Base-by-base conservation (phyloP, 2,329 filamentous ascomycete species). In the Beauveria bassiana region DNA sequence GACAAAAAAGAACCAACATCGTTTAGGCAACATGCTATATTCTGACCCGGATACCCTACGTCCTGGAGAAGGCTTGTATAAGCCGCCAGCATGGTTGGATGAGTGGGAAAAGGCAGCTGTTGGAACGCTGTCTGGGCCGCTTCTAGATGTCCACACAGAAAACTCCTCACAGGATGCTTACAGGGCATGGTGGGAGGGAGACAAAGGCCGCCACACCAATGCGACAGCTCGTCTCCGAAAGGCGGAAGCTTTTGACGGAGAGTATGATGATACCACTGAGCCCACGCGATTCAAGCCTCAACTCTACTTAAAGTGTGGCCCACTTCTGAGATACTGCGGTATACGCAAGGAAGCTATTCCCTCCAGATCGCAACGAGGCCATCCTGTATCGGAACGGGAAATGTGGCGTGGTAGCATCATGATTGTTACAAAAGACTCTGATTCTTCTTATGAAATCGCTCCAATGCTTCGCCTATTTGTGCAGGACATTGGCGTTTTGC, bases 361-460 rank as follows among this genome's bases (percentile, higher is more conserved):
- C 0, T 70, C 64, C 7, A 67, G 70, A 57, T 54, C 69, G 7
- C 69, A 67, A 46, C 69, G 65, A 24, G 62, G 66, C 14, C 66
- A 60, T 65, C 66, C 69, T 1, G 61, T 70, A 14, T 59, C 70
- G 0, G 86, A 91, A 49, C 83, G 86, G 57, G 91, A 96, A 68
- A 86, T 93, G 22, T 99, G 95, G 95, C 86, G 93, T 72, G 95
- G 95, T 5, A 96, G 86, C 63, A 82, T 98, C 62, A 92, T 99
- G 91, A 96, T 99, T 68, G 92, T 99, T 24, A 98, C 95, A 0
- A 82, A 86, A 58, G 93, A 99, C 70, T 82, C 85, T 2, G 84
- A 88, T 46, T 98, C 93, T 2, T 89, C 88, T 0, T 96, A 97
- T 70, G 84, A 87, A 50, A 86, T 91, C 53, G 83, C 83, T 0